Evolutionary conservation across 1,284 basidiomycete species (phyloP), one percentile per base, ranked within the genome.

Genomic region (Fomes fomentarius): DNA sequence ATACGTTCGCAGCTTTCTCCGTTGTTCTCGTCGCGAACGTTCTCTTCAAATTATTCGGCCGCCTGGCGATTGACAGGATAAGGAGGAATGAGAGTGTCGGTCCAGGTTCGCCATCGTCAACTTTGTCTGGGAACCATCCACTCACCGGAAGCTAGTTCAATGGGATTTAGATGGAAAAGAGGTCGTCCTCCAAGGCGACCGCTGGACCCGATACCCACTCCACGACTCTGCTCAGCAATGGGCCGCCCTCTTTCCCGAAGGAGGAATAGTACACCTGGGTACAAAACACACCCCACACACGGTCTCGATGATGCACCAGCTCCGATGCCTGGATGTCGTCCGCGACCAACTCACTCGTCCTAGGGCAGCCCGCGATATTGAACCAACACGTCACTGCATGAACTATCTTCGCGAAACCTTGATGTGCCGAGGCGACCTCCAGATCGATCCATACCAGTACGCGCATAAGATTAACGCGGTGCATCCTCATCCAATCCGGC

Each of bases 281-380:
- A 30, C 33, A 0, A 25, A 35, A 4, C 47, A 30, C 30, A 41
- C 45, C 19, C 52, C 56, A 5, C 57, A 60, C 51, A 64, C 60
- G 10, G 58, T 62, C 25, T 49, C 58, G 24, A 54, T 64, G 54
- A 58, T 64, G 47, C 63, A 64, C 52, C 60, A 64, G 38, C 56
- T 62, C 14, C 56, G 57, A 19, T 64, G 63, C 50, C 56, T 64
- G 41, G 53, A 62, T 54, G 40, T 57, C 50, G 21, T 64, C 4
- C 63, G 63, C 38, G 48, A 52, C 19, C 56, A 62, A 46, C 43
- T 58, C 34, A 50, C 30, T 10, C 43, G 47, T 8, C 54, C 49
- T 4, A 28, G 28, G 24, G 30, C 17, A 28, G 54, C 44, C 25
- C 56, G 54, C 44, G 34, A 48, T 35, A 41, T 33, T 5, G 43